phyloP scores from a whole-genome alignment of 73 alveolate genomes.

The Tetrahymena malaccensis region DNA sequence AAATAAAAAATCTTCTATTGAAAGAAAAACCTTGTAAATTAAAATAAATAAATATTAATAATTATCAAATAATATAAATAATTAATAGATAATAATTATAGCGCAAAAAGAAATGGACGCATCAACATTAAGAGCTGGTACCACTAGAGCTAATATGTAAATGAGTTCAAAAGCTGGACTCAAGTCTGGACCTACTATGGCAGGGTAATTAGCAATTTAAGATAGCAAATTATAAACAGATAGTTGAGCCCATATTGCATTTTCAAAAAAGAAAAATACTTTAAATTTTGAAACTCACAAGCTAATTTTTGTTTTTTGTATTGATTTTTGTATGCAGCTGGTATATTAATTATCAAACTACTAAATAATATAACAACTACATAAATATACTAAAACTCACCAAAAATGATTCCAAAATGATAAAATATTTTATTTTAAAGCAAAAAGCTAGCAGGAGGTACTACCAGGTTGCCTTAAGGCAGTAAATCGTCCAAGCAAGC shows the following conservation, averaged over 20 bases:
- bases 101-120: not conserved
- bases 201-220: not conserved
- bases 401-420: not conserved
- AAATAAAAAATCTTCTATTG: not conserved
- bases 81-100: not conserved
- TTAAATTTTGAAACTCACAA: not conserved
- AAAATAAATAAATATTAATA: not conserved
- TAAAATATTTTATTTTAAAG: not conserved
- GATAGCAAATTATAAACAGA: not conserved
- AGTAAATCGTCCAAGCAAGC: not conserved
- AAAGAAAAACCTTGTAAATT: not conserved
- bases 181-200: not conserved
- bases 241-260: not conserved
- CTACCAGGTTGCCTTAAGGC: not conserved
- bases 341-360: not conserved
- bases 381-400: not conserved
- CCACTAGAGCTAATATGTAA: not conserved
- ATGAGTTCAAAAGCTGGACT: not conserved
- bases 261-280: not conserved
- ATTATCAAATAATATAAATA: not conserved
- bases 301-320: not conserved
- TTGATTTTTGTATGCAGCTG: not conserved
- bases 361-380: not conserved
- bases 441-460: not conserved
- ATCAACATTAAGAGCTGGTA: not conserved